Evolutionary conservation across 257 asterid genomes (phyloP), one percentile per base, ranked within the genome.

Genomic region (Hygrophila difformis): DNA sequence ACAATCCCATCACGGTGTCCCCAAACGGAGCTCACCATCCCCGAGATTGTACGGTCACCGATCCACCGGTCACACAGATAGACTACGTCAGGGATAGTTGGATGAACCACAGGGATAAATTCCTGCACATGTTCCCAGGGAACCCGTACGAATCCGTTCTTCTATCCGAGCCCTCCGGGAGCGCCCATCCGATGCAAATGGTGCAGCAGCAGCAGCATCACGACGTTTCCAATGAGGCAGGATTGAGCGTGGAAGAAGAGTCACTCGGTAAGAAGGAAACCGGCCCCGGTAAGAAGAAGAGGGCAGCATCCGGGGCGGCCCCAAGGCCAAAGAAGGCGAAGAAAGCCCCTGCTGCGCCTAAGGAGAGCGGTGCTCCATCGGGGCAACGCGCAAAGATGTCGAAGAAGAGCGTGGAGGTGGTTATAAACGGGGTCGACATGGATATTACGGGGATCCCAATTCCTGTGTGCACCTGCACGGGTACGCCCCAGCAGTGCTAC

Each of bases 51-150:
- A 43, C 69, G 23, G 72, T 78, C 22, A 49, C 93, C 1, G 91
- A 78, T 0, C 76, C 84, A n/a, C 79, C 88, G 0, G 67, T 69
- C 51, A 59, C 79, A 18, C 85, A 72, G 73, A 79, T 89, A 56
- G 98, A 89, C 60, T 82, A 69, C 7, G 93, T 82, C 4, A 62
- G 87, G 24, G 96, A 89, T 45, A 72, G 67, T 62, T 89, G 94
- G 96, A 79, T 85, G 31, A 82, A 79, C 56, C 91, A 76, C 62
- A 49, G 94, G 20, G 94, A 85, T 2, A 89, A 77, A 51, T 79
- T 81, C 69, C 52, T 74, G 49, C 81, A 82, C 19, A 85, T 89
- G 78, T 75, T 77, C 48, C 91, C 98, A 0, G 84, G 89, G 26
- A 73, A 63, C 51, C 72, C 66, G 24, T 79, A 79, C 51, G 65